Evolutionary conservation across 192 early-diverging fungal species (phyloP), one percentile per base, ranked within the genome.

Genomic region (Mortierella claussenii): DNA sequence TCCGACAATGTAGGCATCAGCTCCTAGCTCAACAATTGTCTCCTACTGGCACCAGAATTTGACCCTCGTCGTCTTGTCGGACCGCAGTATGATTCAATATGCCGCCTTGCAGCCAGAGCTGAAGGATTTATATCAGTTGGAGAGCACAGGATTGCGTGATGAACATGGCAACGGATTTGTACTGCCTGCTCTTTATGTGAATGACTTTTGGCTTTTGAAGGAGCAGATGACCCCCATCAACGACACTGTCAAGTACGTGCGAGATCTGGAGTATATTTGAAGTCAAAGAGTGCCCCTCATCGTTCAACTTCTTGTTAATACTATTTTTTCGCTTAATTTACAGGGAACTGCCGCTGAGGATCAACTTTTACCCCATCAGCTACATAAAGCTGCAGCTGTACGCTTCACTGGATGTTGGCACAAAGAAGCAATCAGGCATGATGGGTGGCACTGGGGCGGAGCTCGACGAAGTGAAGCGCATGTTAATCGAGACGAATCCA

Each of bases 401-500:
- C 58, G 61, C 81, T 10, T 81, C 85, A 18, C 86, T 96, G 81
- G 89, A 92, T 15, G 86, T 92, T 33, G 83, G 80, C 50, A 86
- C 89, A 63, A 73, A 80, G 34, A 87, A 89, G 76, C 73, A 87
- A 33, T 57, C 65, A n/a, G 88, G 89, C 7, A 69, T 84, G 28
- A 87, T 87, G 48, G 81, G 85, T 5, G 67, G 81, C 18, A 83
- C 83, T 23, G 66, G 79, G 1, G 46, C 58, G 48, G 85, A 88
- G 53, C 71, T 89, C 49, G 95, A 97, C 61, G 90, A 96, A 64
- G 78, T 97, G 32, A 97, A 97, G 83, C 83, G 93, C 47, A 96
- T 96, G 93, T 87, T 97, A 61, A 58, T 88, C 53, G 95, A 97
- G 47, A 97, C 95, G 34, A 97, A 95, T 74, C 94, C 94, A 3